Conservation (phyloP, 139 green algal species). For the Micromonas commoda region DNA sequence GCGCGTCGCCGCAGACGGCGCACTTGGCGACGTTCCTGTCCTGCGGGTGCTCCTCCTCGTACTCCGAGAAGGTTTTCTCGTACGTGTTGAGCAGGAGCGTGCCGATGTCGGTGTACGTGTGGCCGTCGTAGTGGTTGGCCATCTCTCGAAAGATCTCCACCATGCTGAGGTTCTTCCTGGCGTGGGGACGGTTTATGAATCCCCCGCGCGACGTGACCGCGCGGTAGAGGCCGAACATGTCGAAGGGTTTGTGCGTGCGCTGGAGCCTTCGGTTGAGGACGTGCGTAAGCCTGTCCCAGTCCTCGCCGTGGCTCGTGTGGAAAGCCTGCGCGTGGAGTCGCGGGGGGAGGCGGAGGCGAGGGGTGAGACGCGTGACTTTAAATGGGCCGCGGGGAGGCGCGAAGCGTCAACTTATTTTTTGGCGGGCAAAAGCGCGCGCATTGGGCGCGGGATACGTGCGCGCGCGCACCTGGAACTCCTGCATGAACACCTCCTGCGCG, state of each 20-base stretch:
- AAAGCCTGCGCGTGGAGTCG: neutral
- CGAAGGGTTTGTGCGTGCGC: neutral
- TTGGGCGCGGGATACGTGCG: too few species aligned
- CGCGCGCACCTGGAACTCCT: neutral
- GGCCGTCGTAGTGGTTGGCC: neutral
- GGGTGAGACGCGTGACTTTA: too few species aligned
- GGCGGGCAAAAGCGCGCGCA: too few species aligned
- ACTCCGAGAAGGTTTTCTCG: neutral
- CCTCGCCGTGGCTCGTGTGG: neutral
- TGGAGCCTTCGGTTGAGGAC: neutral
- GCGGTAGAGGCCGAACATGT: neutral
- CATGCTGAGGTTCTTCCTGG: neutral
- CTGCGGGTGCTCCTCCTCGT: neutral
- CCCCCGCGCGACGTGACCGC: neutral
- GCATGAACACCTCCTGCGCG: neutral
- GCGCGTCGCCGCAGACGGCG: too few species aligned
- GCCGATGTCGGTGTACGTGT: neutral
- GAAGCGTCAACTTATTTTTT: too few species aligned
- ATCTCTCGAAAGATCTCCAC: neutral
- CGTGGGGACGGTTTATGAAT: neutral
- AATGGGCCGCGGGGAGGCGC: too few species aligned
- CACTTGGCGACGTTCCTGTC: too few species aligned
- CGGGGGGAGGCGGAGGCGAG: neutral
- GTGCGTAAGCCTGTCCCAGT: neutral
- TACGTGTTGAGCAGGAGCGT: neutral